Evolutionary conservation across 2,329 filamentous ascomycete species (phyloP), one percentile per base, ranked within the genome.

Genomic region (Penicillium sp.): DNA sequence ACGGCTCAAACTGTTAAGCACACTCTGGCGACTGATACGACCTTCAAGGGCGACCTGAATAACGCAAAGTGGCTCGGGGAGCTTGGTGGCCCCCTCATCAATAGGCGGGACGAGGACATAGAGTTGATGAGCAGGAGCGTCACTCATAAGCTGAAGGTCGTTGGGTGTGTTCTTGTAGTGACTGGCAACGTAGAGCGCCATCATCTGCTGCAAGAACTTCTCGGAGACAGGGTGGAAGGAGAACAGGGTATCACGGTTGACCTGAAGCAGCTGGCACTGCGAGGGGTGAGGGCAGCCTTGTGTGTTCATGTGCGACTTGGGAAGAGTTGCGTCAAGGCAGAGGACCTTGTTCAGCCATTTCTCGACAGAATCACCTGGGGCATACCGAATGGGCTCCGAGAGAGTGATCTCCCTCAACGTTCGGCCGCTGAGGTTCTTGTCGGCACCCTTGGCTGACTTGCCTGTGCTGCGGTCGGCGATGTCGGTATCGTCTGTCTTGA

Each of bases 81-180:
- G 75, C 58, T 84, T 84, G 48, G 84, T 83, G 47, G 83, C 83
- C 46, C 84, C 81, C 57, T 91, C 87, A 3, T 85, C 78, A 15
- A 91, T 82, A 0, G 93, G 91, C 2, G 90, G 86, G 2, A 95
- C 88, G 22, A 98, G 81, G 9, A 97, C 93, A 62, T 93, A 98
- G 6, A 98, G 80, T 67, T 97, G 90, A 69, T 98, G 93, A 0
- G 93, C 91, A 1, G 93, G 93, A 1, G 93, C 93, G 69, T 98
- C 93, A 54, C 88, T 95, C 88, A 98, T 95, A 50, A 98, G 80
- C 68, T 97, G 93, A n/a, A 98, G 78, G 63, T 98, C 93, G 62
- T 98, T 95, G 0, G 93, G 93, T 0, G 90, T 88, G 71, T 98
- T 98, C 71, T 97, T 97, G 77, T 98, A 96, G 69, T 95, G 89